Conservation (phyloP, 768 basidiomycete species). For the Phaeotremella skinneri region DNA sequence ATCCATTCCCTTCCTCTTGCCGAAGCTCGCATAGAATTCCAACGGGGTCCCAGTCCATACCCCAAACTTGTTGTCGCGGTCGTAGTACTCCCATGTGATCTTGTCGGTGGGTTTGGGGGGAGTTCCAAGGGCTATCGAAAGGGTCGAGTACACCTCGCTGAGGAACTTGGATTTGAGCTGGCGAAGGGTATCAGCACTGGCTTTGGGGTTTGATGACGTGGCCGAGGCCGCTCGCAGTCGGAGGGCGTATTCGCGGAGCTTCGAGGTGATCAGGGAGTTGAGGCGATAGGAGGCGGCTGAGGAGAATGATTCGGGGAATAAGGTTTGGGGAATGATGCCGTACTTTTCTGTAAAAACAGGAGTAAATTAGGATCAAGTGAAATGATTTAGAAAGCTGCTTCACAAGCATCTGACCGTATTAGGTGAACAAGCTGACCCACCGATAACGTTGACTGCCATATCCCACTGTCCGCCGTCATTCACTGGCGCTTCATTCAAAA, state of each 20-base stretch:
- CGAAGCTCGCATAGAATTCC: constrained; percentile 70
- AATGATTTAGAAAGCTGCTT: no score
- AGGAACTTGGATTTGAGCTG: constrained; percentile 81
- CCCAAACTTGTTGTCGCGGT: constrained; percentile 69
- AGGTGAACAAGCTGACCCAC: constrained; percentile 54
- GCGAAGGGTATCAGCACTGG: constrained; percentile 58
- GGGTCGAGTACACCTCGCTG: constrained; percentile 75
- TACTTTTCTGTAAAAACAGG: constrained; percentile 59
- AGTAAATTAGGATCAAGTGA: background rate
- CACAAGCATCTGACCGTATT: background rate
- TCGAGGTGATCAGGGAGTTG: constrained; percentile 77
- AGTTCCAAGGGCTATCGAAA: constrained; percentile 81
- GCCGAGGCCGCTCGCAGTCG: constrained; percentile 63
- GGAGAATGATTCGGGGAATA: constrained; percentile 78
- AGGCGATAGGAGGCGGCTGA: constrained; percentile 71
- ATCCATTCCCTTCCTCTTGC: constrained; percentile 62
- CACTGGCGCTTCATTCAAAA: constrained; percentile 73
- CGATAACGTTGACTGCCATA: constrained; percentile 72
- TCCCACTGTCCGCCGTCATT: constrained; percentile 95
- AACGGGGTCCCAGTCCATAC: constrained; percentile 76
- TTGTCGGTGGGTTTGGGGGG: constrained; percentile 68
- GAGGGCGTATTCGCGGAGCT: constrained; percentile 86
- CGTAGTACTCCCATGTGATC: constrained; percentile 87
- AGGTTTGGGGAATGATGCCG: constrained; percentile 76
- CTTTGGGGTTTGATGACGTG: constrained; percentile 47